Percentiles rank a stretch among this genome's conserved stretches.
phyloP scores from a whole-genome alignment of 75 land plant genomes.

The Cunninghamia lanceolata region DNA sequence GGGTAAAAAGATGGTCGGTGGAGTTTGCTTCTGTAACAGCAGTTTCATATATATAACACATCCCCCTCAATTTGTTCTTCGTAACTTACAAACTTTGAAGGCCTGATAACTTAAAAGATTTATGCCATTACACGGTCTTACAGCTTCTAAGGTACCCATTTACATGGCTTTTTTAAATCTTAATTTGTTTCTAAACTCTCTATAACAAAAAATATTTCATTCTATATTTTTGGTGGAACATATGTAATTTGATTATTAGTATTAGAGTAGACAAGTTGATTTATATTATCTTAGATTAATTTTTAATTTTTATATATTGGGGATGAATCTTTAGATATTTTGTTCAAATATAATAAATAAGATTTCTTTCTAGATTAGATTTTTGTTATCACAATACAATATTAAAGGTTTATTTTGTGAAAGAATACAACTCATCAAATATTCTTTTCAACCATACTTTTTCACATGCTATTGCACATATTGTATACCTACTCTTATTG shows the following conservation, averaged over 20 bases:
- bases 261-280: background rate
- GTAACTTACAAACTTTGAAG: no score
- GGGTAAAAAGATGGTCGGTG: no score
- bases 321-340: background rate
- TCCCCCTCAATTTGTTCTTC: no score
- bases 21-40: no score
- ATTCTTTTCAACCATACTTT: conserved; percentile 18
- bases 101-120: no score
- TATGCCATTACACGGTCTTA: background rate
- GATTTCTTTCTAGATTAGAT: background rate
- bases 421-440: background rate
- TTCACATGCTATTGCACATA: conserved; percentile 13
- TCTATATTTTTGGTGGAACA: no score
- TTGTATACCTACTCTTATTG: conserved; percentile 10
- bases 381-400: conserved; percentile 15
- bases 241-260: background rate
- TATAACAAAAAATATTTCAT: background rate
- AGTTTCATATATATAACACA: no score
- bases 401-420: background rate
- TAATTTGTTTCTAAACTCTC: background rate
- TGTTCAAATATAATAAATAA: background rate
- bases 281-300: background rate
- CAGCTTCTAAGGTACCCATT: background rate
- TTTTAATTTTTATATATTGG: background rate
- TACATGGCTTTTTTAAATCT: background rate